Base-by-base conservation (phyloP, 805 yeast species). In the Starmerella apicola region DNA sequence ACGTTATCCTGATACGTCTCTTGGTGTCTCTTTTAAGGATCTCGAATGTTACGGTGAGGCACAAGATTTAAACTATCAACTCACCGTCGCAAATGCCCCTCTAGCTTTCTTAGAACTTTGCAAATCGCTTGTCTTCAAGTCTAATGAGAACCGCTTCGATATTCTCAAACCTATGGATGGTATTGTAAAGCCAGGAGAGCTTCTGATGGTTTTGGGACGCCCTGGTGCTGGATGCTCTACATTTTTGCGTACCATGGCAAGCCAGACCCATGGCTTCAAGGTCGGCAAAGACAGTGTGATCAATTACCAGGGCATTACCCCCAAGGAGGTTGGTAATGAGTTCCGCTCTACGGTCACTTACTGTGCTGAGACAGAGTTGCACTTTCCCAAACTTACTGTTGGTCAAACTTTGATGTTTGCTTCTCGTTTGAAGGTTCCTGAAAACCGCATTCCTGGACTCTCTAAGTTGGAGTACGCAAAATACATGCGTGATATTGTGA, bases 161-260 rank as follows among this genome's bases (percentile, higher is more conserved):
- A 52, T 52, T 24, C 38, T 52, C 28, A 44, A 52, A 41, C 41
- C 43, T 5, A 48, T 58, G 48, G 55, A 57, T 52, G 72, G 63
- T 26, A 46, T 64, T 18, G 72, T 74, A 10, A 62, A 65, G 39
- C 71, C 80, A 2, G 84, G 85, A 50, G 84, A 78, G 51, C 70
- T 78, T 75, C 67, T 75, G 24, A 61, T 79, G 36, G 85, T 79
- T 5, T 58, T 77, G 26, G 83, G 81, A 38, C 70, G 79, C 45
- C 85, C 88, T 2, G 85, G 88, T 51, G 78, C 88, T 21, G 91
- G 91, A 34, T 80, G 86, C 56, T 75, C 86, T 3, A 71, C 84
- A 3, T 63, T 79, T 34, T 62, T 79, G 55, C 75, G 76, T 50
- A 68, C 80, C 3, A 62, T 79, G 48, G 73, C 84, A 10, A 77